Conservation (phyloP, 352 stramenopile species). For the Nothophytophthora sp. region DNA sequence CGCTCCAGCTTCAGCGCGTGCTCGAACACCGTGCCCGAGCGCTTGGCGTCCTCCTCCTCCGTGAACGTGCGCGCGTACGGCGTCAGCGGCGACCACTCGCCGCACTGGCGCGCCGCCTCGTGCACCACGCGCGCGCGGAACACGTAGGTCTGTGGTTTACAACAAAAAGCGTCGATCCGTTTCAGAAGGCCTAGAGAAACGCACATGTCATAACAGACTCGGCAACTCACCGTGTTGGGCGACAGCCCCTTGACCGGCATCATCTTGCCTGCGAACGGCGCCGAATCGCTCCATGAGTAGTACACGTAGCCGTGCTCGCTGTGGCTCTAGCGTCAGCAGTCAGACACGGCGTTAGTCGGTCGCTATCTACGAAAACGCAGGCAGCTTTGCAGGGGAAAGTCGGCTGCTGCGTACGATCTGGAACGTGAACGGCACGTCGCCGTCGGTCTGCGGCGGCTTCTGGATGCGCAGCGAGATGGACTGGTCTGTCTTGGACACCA, state of each 20-base stretch:
- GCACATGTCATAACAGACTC: too few relatives aligned
- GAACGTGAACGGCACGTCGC: conserved; percentile 55
- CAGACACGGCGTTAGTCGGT: too few relatives aligned
- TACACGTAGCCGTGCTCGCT: conserved; percentile 88
- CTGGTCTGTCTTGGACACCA: conserved; percentile 76
- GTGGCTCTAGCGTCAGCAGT: conserved; percentile 41
- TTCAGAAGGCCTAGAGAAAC: too few relatives aligned
- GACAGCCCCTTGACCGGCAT: conserved; percentile 70
- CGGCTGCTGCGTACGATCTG: conserved; percentile 58
- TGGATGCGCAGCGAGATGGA: conserved; percentile 68
- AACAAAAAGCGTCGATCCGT: conserved; percentile 2
- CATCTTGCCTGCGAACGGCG: conserved; percentile 52
- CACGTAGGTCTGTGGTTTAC: conserved; percentile 58
- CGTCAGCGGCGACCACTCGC: conserved; percentile 77
- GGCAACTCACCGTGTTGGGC: conserved; percentile 59
- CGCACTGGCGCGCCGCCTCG: conserved; percentile 58
- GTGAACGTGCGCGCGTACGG: conserved; percentile 83
- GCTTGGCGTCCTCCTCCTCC: conserved; percentile 87
- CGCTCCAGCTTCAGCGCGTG: conserved; percentile 83
- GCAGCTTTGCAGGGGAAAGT: neutral
- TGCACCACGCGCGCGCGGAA: conserved; percentile 75
- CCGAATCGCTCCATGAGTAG: conserved; percentile 85
- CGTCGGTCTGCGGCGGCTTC: conserved; percentile 23
- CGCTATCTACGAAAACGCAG: neutral
- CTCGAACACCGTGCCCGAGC: conserved; percentile 83